These are phyloP conservation scores for Pelargonium citronellum DNA, from an alignment of 441 rosid genomes.

Conservation along the genomic window DNA sequence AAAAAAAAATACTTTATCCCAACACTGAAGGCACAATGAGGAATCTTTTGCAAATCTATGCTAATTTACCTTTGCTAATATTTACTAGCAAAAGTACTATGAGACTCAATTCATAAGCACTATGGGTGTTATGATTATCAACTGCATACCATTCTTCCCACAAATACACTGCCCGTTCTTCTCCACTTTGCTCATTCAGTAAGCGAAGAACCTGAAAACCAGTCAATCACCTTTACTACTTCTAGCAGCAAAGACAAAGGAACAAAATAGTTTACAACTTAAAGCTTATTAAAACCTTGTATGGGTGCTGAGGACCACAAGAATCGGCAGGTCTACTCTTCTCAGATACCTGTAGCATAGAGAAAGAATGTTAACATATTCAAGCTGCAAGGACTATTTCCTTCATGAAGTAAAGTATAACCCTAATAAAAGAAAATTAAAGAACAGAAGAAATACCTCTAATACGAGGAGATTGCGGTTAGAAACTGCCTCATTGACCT, in stretches of 20 bases:
- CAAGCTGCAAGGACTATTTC: constrained; percentile 15
- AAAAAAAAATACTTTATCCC: neutral
- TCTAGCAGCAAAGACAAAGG: constrained; percentile 16
- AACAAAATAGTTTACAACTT: constrained; percentile 11
- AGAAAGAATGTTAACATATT: constrained; percentile 16
- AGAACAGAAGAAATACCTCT: constrained; percentile 44
- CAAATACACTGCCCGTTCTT: constrained; percentile 63
- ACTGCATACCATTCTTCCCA: constrained; percentile 76
- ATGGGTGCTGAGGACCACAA: constrained; percentile 35
- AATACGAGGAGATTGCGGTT: constrained; percentile 67
- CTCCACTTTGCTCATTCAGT: constrained; percentile 83
- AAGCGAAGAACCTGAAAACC: constrained; percentile 80
- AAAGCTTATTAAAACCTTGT: constrained; percentile 51
- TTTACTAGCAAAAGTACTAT: neutral
- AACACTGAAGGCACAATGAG: neutral
- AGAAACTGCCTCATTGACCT: constrained; percentile 27
- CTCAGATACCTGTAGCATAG: constrained; percentile 60
- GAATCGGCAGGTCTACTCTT: constrained; percentile 40
- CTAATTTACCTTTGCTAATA: neutral
- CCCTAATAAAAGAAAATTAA: constrained; percentile 4
- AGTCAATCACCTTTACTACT: constrained; percentile 24
- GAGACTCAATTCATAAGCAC: neutral
- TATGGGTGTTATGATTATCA: neutral
- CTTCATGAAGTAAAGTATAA: neutral
- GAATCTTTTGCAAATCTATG: neutral